A percentile compares a stretch with the other conserved stretches of the same genome.
These are phyloP conservation scores for Samsoniella hepiali DNA, from an alignment of 2,329 filamentous ascomycete species.

Conservation along the genomic window DNA sequence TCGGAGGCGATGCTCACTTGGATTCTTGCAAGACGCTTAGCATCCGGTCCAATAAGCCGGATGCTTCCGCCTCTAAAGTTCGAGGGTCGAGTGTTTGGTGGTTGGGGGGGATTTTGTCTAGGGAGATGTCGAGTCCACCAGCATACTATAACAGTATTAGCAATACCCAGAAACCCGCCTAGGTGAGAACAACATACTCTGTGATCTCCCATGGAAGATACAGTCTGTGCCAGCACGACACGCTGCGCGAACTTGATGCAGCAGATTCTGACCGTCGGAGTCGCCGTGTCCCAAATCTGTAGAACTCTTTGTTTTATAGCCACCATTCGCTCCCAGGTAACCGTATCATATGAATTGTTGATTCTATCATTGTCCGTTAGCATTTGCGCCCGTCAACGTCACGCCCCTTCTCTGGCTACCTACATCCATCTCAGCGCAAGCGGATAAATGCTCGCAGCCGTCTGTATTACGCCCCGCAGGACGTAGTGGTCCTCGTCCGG, in stretches of 20 bases:
- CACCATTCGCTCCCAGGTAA: slow-evolving; percentile 83
- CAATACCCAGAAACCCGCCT: slow-evolving; percentile 19
- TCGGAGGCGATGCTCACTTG: slow-evolving; percentile 54
- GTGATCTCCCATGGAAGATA: slow-evolving; percentile 75
- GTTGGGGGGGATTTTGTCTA: slow-evolving; percentile 78
- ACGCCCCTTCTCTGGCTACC: slow-evolving; percentile 41
- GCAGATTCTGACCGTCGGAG: slow-evolving; percentile 77
- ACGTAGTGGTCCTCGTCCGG: slow-evolving; percentile 76
- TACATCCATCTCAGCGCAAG: slow-evolving; percentile 92
- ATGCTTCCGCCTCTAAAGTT: slow-evolving; percentile 88
- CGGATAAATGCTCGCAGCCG: slow-evolving; percentile 88
- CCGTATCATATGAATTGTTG: slow-evolving; percentile 75
- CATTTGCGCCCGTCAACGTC: slow-evolving; percentile 2
- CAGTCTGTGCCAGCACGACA: slow-evolving; percentile 87
- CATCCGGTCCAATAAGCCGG: slow-evolving; percentile 84
- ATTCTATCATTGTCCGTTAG: slow-evolving; percentile 57
- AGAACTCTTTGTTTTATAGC: slow-evolving; percentile 87
- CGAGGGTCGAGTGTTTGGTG: slow-evolving; percentile 77
- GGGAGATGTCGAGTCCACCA: slow-evolving; percentile 68
- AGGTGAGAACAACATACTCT: slow-evolving; percentile 56
- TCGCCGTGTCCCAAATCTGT: slow-evolving; percentile 78
- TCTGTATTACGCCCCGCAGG: slow-evolving; percentile 81
- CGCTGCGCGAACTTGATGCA: slow-evolving; percentile 97
- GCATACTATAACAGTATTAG: slow-evolving; percentile 37
- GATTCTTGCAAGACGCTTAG: slow-evolving; percentile 80